These are phyloP conservation scores for Phytophthora podocarpi DNA, from an alignment of 352 stramenopile genomes.

Conservation along the genomic window DNA sequence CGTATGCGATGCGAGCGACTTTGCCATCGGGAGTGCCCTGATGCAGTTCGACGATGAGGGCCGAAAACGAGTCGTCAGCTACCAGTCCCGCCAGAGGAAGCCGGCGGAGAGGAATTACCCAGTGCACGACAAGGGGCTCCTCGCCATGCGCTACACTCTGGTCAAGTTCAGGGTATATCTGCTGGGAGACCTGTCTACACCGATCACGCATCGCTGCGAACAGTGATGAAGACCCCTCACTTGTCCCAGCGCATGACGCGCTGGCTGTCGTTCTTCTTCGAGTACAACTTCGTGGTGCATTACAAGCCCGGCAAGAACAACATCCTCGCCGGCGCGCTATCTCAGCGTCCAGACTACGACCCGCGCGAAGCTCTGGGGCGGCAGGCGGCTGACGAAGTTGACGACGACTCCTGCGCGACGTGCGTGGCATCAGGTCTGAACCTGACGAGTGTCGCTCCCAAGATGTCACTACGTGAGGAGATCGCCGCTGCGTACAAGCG, in stretches of 20 bases:
- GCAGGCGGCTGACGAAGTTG: not conserved
- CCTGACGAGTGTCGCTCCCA: not conserved
- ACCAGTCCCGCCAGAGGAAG: too few relatives aligned
- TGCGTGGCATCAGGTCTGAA: not conserved
- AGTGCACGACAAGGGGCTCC: not conserved
- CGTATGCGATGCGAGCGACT: not conserved
- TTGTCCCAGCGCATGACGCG: too few relatives aligned
- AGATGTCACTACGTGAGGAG: not conserved
- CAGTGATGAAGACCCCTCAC: too few relatives aligned
- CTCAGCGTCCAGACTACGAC: slow-evolving; percentile 16
- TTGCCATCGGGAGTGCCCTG: not conserved
- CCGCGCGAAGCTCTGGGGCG: not conserved
- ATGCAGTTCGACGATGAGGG: not conserved
- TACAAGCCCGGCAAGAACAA: slow-evolving; percentile 27
- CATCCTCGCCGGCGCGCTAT: slow-evolving; percentile 33
- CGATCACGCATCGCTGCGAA: not conserved
- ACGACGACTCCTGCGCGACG: not conserved
- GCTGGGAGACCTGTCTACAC: not conserved
- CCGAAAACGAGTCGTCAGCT: not conserved
- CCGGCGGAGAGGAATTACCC: not conserved
- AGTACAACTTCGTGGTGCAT: slow-evolving; percentile 15
- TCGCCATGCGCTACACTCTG: not conserved
- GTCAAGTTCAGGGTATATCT: not conserved
- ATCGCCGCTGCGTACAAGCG: not conserved
- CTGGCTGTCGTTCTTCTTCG: too few relatives aligned